Evolutionary conservation across 1,284 basidiomycete species (phyloP).

Genomic region (Schizophyllum amplum): DNA sequence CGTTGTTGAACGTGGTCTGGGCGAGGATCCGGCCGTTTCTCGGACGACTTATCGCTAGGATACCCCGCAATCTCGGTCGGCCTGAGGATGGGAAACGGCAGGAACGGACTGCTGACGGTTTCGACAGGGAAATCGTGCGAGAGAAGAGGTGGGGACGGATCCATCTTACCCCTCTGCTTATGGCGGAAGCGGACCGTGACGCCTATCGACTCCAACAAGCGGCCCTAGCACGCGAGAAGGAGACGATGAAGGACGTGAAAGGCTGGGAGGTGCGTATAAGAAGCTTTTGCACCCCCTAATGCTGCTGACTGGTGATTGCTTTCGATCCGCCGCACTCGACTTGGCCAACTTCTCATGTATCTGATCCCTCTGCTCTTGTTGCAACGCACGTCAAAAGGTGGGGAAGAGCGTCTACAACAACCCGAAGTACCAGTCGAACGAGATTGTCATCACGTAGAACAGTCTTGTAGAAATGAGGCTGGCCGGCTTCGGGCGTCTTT

Average conservation of each 20-base stretch:
- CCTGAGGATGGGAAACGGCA: slow-evolving; percentile 25
- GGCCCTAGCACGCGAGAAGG: slow-evolving; percentile 74
- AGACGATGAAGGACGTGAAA: slow-evolving; percentile 93
- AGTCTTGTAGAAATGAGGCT: slow-evolving; percentile 12
- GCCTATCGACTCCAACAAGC: slow-evolving; percentile 78
- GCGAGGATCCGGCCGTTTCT: slow-evolving; percentile 55
- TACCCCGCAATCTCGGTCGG: slow-evolving; percentile 24
- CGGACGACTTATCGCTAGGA: slow-evolving; percentile 32
- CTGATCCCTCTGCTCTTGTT: slow-evolving; percentile 19
- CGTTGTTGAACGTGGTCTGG: slow-evolving; percentile 51
- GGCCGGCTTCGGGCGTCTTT: slow-evolving; percentile 15
- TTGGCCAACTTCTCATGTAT: slow-evolving; percentile 4
- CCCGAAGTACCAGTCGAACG: slow-evolving; percentile 65
- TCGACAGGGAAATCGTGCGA: slow-evolving; percentile 79
- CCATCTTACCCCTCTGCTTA: slow-evolving; percentile 85
- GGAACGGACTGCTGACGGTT: slow-evolving; percentile 8
- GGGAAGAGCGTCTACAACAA: slow-evolving; percentile 86
- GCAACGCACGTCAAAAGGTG: slow-evolving; percentile 29
- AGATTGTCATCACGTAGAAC: slow-evolving; percentile 48
- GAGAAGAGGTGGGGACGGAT: slow-evolving; percentile 97
- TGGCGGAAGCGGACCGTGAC: slow-evolving; percentile 93
- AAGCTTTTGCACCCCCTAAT: slow-evolving; percentile 28
- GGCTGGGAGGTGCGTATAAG: slow-evolving; percentile 78
- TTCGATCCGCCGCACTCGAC: slow-evolving; percentile 11
- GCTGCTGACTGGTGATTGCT: slow-evolving; percentile 22